Percentiles rank a stretch among this genome's conserved stretches.
Evolutionary conservation across 345 rosid genomes (phyloP).

Genomic region (Melaleuca alternifolia): DNA sequence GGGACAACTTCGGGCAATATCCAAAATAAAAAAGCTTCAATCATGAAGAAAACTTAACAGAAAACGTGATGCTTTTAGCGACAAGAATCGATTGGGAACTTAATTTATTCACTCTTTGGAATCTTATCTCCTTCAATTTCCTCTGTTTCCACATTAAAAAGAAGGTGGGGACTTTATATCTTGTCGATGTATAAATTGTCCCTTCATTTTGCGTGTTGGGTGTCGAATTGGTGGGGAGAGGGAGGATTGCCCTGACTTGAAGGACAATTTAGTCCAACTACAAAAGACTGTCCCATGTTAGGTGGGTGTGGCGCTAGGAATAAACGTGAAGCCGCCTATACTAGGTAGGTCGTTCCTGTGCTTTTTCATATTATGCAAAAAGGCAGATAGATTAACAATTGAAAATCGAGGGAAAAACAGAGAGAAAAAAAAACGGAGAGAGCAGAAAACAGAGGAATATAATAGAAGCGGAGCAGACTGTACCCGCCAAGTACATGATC

Average conservation of each 20-base stretch:
- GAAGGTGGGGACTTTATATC: not conserved
- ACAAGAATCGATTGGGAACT: no score
- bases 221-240: not conserved
- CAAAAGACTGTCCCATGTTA: not conserved
- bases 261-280: not conserved
- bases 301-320: not conserved
- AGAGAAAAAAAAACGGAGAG: not conserved
- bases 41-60: not conserved
- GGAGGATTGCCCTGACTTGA: not conserved
- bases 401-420: not conserved
- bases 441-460: not conserved
- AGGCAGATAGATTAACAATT: not conserved
- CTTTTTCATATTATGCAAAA: not conserved
- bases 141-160: not conserved
- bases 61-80: not conserved
- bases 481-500: constrained; percentile 37
- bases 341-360: not conserved
- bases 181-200: not conserved
- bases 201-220: not conserved
- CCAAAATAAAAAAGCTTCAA: not conserved
- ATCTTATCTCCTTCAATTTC: not conserved
- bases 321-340: not conserved
- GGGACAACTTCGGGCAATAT: not conserved
- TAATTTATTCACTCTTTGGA: not conserved
- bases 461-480: not conserved